phyloP scores from a whole-genome alignment of 768 basidiomycete genomes.

The Mycena filopes region DNA sequence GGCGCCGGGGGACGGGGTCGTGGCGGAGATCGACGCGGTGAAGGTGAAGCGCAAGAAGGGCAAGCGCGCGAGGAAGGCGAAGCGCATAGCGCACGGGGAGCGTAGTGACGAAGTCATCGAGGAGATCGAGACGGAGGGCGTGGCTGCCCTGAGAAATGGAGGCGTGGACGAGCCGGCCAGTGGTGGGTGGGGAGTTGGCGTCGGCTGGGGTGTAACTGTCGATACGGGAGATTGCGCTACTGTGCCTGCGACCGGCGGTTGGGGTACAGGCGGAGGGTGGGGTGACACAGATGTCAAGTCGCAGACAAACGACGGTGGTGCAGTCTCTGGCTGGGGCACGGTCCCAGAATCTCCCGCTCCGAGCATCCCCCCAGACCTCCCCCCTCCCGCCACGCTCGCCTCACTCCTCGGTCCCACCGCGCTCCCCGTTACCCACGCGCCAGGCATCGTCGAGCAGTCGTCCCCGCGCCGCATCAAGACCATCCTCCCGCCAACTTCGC shows the following conservation, averaged over 20 bases:
- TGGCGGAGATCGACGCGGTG: too few relatives aligned
- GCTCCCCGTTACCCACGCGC: constrained; percentile 69
- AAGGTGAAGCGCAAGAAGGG: too few relatives aligned
- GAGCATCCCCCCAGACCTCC: too few relatives aligned
- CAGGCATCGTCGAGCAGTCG: constrained; percentile 74
- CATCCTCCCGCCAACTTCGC: constrained; percentile 47
- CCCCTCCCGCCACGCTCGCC: not conserved
- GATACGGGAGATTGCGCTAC: too few relatives aligned
- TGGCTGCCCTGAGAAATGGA: not conserved
- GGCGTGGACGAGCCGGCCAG: too few relatives aligned
- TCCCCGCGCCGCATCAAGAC: constrained; percentile 68
- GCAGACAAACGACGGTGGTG: too few relatives aligned
- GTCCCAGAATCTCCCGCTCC: not conserved
- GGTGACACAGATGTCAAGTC: not conserved
- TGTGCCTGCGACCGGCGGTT: too few relatives aligned
- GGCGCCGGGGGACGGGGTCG: too few relatives aligned
- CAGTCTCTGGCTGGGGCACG: not conserved
- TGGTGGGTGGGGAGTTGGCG: too few relatives aligned
- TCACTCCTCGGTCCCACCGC: constrained; percentile 62
- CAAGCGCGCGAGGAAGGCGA: too few relatives aligned
- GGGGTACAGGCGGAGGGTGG: too few relatives aligned
- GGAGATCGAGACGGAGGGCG: not conserved
- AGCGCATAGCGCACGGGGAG: not conserved
- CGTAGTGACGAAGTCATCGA: not conserved
- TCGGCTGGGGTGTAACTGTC: too few relatives aligned